A percentile compares a stretch with the other conserved stretches of the same genome.
Conservation (phyloP, 2,329 filamentous ascomycete genomes). For the Passalora sequoiae region DNA sequence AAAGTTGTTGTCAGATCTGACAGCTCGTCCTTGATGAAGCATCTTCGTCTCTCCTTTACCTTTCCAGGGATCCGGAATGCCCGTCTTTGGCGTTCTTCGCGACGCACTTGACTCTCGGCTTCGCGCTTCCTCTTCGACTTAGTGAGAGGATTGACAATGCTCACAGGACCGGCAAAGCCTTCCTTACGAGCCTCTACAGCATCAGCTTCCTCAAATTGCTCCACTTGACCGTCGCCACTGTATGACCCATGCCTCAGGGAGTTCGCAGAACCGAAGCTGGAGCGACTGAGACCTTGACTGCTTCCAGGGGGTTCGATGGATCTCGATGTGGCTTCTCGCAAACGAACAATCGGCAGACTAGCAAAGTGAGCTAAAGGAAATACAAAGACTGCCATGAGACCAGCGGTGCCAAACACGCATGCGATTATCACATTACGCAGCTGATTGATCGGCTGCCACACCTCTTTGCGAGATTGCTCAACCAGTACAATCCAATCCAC, state of each 20-base stretch:
- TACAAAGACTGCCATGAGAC: constrained; percentile 62
- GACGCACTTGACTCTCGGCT: constrained; percentile 28
- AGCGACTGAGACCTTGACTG: constrained; percentile 28
- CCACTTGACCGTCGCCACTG: constrained; percentile 38
- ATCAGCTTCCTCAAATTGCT: constrained; percentile 34
- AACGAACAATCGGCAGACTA: constrained; percentile 70
- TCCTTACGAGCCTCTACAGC: constrained; percentile 41
- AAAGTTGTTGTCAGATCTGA: constrained; percentile 81
- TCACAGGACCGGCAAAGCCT: constrained; percentile 41
- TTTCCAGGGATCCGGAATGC: constrained; percentile 79
- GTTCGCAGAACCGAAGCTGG: constrained; percentile 34
- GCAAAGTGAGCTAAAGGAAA: constrained; percentile 77
- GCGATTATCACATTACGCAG: constrained; percentile 76
- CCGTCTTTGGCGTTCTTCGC: constrained; percentile 37
- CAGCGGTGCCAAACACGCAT: constrained; percentile 79
- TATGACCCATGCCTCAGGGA: constrained; percentile 7
- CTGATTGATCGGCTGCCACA: constrained; percentile 67
- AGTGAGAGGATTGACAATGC: constrained; percentile 32
- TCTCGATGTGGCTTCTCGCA: constrained; percentile 70
- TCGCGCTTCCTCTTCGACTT: constrained; percentile 26
- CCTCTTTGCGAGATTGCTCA: constrained; percentile 69
- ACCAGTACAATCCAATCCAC: constrained; percentile 80
- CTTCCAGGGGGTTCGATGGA: constrained; percentile 62
- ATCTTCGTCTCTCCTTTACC: constrained; percentile 64
- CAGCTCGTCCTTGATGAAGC: constrained; percentile 74